Percentiles rank a stretch among this genome's conserved stretches.
Evolutionary conservation across 2,329 filamentous ascomycete species (phyloP).

Genomic region (Trichoderma gracile): DNA sequence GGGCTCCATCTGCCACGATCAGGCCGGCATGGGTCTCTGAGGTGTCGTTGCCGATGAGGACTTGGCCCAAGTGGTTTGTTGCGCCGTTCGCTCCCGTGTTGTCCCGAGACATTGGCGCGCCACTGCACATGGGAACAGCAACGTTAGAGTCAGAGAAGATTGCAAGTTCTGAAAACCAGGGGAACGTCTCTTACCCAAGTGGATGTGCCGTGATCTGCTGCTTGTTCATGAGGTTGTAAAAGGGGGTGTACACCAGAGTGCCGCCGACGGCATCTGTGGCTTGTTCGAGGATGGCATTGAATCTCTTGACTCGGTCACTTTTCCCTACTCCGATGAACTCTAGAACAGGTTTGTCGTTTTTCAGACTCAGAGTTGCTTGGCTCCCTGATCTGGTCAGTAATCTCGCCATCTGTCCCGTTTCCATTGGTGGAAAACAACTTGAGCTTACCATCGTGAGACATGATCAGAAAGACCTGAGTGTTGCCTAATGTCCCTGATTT

Average conservation of each 20-base stretch:
- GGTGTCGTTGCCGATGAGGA: slow-evolving; percentile 55
- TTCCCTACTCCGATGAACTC: slow-evolving; percentile 61
- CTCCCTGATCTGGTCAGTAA: slow-evolving; percentile 43
- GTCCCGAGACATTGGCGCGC: slow-evolving; percentile 62
- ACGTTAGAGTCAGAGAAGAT: neutral
- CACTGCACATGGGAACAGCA: slow-evolving; percentile 41
- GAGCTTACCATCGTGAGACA: slow-evolving; percentile 61
- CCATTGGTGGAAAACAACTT: neutral
- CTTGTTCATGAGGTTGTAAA: slow-evolving; percentile 55
- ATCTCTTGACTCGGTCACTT: slow-evolving; percentile 53
- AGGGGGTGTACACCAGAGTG: slow-evolving; percentile 60
- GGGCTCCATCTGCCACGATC: slow-evolving; percentile 61
- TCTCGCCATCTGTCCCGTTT: neutral
- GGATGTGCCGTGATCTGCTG: slow-evolving; percentile 67
- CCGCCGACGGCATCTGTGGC: slow-evolving; percentile 61
- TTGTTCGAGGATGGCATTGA: slow-evolving; percentile 54
- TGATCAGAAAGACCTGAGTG: slow-evolving; percentile 65
- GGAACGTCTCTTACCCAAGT: slow-evolving; percentile 45
- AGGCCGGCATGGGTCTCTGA: slow-evolving; percentile 57
- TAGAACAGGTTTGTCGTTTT: slow-evolving; percentile 60
- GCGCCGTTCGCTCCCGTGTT: slow-evolving; percentile 58
- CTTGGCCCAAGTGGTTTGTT: slow-evolving; percentile 61
- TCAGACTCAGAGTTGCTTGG: slow-evolving; percentile 59
- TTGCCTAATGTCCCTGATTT: slow-evolving; percentile 56
- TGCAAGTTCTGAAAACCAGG: too few relatives aligned